Conservation (phyloP, 352 stramenopile genomes). For the Globisporangium uncinulatum region DNA sequence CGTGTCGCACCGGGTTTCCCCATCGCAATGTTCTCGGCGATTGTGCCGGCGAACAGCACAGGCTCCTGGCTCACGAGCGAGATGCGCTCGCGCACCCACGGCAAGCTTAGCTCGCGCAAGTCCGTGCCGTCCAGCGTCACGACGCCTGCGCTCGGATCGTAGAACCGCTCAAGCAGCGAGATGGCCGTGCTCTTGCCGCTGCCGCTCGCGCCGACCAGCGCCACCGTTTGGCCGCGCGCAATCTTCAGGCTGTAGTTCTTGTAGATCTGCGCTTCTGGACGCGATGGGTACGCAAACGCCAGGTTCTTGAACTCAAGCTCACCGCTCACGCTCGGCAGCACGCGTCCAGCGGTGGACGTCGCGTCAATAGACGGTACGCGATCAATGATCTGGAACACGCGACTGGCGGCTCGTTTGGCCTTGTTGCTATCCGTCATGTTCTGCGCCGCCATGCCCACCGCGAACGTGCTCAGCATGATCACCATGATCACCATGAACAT, state of each 20-base stretch:
- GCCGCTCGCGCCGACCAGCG: slow-evolving; percentile 29
- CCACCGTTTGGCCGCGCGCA: slow-evolving; percentile 38
- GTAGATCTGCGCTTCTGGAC: slow-evolving; percentile 34
- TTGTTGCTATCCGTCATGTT: slow-evolving; percentile 9
- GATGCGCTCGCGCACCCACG: slow-evolving; percentile 64
- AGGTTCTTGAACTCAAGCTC: slow-evolving; percentile 80
- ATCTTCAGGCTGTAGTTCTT: slow-evolving; percentile 35
- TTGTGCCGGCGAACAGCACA: not conserved
- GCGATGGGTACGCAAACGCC: slow-evolving; percentile 42
- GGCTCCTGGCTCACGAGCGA: slow-evolving; percentile 52
- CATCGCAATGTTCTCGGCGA: slow-evolving; percentile 18
- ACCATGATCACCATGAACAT: slow-evolving; percentile 32
- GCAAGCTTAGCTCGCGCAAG: slow-evolving; percentile 59
- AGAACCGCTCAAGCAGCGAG: not conserved
- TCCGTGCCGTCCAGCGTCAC: slow-evolving; percentile 37
- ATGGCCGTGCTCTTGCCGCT: not conserved
- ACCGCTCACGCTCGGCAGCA: slow-evolving; percentile 20
- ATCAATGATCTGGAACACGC: slow-evolving; percentile 49
- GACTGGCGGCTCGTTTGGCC: slow-evolving; percentile 18
- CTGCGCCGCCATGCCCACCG: too few species aligned
- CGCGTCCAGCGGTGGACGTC: not conserved
- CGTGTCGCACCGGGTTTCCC: slow-evolving; percentile 31
- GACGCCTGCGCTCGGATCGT: not conserved
- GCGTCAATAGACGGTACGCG: slow-evolving; percentile 18
- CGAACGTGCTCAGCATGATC: slow-evolving; percentile 30